phyloP scores from a whole-genome alignment of 2,329 filamentous ascomycete species.

The Calonectria pteridis region DNA sequence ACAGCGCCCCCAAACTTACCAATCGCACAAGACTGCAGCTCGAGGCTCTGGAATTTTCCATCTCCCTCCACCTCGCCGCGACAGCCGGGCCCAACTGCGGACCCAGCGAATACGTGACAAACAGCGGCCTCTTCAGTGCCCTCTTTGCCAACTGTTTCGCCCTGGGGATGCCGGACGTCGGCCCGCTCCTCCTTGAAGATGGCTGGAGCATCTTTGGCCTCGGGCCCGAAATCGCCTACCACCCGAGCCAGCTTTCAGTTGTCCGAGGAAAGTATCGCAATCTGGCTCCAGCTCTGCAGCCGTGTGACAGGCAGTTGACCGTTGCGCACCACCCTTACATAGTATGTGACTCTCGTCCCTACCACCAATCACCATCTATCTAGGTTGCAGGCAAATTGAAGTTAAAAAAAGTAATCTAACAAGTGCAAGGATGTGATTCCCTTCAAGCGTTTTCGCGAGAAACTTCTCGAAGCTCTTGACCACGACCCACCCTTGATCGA shows the following conservation, averaged over 20 bases:
- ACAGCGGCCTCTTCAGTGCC: conserved; percentile 48
- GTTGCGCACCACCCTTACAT: conserved; percentile 52
- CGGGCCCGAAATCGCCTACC: conserved; percentile 38
- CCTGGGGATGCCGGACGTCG: conserved; percentile 45
- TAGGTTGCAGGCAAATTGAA: background rate
- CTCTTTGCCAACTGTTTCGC: conserved; percentile 54
- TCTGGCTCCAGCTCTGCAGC: conserved; percentile 47
- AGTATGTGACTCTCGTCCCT: conserved; percentile 25
- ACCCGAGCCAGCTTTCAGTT: conserved; percentile 40
- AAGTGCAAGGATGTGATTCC: conserved; percentile 49
- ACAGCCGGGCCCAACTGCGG: conserved; percentile 26
- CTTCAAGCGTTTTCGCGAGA: conserved; percentile 48
- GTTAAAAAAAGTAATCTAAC: conserved; percentile 16
- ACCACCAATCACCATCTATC: too few species aligned
- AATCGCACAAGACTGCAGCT: conserved; percentile 34
- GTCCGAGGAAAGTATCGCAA: conserved; percentile 41
- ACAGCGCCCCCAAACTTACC: background rate
- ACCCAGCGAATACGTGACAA: conserved; percentile 33
- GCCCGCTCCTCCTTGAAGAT: conserved; percentile 43
- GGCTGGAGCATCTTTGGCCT: conserved; percentile 49
- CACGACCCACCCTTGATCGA: conserved; percentile 47
- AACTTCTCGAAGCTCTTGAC: conserved; percentile 42
- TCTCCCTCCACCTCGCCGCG: conserved; percentile 28
- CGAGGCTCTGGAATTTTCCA: conserved; percentile 37
- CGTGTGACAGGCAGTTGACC: conserved; percentile 48